Conservation (phyloP, 2,329 filamentous ascomycete species). For the Microdochium paspali region DNA sequence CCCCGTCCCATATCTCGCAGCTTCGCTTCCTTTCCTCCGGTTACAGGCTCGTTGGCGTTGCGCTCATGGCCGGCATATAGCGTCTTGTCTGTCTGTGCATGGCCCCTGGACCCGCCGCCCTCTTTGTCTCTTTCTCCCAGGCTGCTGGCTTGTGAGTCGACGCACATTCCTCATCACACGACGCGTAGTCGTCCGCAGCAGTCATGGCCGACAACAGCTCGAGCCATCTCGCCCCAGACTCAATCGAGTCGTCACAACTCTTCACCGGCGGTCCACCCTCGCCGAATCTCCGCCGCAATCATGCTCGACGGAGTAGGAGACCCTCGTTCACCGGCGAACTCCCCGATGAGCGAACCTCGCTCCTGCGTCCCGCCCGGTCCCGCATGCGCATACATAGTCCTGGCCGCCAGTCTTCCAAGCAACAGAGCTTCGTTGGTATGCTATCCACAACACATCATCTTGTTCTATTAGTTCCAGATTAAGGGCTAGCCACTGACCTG, state of each 20-base stretch:
- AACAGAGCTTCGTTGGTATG: slow-evolving; percentile 33
- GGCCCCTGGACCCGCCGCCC: too few relatives aligned
- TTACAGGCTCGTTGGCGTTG: neutral
- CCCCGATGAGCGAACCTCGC: slow-evolving; percentile 33
- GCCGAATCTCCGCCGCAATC: slow-evolving; percentile 11
- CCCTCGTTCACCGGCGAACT: slow-evolving; percentile 12
- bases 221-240: neutral
- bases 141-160: neutral
- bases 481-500: neutral
- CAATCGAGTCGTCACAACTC: neutral
- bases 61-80: neutral
- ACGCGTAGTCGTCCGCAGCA: neutral
- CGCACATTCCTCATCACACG: neutral
- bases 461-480: neutral
- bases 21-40: too few relatives aligned
- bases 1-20: too few relatives aligned
- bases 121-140: neutral
- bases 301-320: slow-evolving; percentile 12
- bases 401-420: slow-evolving; percentile 1
- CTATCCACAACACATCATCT: neutral
- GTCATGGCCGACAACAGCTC: neutral
- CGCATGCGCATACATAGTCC: slow-evolving; percentile 30
- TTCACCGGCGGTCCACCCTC: slow-evolving; percentile 3
- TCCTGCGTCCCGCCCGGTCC: slow-evolving; percentile 29
- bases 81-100: neutral